Conservation (phyloP, 2,329 filamentous ascomycete species). For the Alternaria postmessia region DNA sequence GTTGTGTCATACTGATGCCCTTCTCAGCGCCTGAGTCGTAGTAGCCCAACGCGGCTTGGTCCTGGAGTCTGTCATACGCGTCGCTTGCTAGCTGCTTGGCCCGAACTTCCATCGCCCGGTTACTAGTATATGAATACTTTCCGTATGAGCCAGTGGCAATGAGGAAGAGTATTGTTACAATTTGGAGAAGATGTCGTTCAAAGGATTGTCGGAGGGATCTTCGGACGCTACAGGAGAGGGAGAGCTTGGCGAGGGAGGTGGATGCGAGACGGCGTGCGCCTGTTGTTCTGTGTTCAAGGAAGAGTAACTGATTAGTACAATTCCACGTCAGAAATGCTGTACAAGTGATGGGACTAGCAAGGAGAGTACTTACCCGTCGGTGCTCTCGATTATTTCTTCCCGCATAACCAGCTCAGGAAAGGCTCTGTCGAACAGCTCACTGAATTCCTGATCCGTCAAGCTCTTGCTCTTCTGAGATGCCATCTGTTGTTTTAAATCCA, state of each 20-base stretch:
- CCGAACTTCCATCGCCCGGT: slow-evolving; percentile 71
- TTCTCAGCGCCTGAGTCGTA: slow-evolving; percentile 71
- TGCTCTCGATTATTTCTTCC: slow-evolving; percentile 67
- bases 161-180: slow-evolving; percentile 69
- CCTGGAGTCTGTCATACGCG: slow-evolving; percentile 83
- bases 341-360: slow-evolving; percentile 31
- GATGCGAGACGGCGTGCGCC: slow-evolving; percentile 74
- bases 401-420: slow-evolving; percentile 73
- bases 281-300: slow-evolving; percentile 75
- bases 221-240: slow-evolving; percentile 81
- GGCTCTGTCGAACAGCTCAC: slow-evolving; percentile 81
- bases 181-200: slow-evolving; percentile 86
- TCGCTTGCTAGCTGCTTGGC: slow-evolving; percentile 84
- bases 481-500: slow-evolving; percentile 79
- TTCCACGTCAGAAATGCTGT: slow-evolving; percentile 38
- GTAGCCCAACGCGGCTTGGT: slow-evolving; percentile 82
- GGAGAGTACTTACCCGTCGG: slow-evolving; percentile 63
- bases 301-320: slow-evolving; percentile 85
- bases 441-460: slow-evolving; percentile 88
- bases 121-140: slow-evolving; percentile 68
- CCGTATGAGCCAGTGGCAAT: slow-evolving; percentile 63
- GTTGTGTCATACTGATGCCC: slow-evolving; percentile 85
- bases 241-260: slow-evolving; percentile 89
- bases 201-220: slow-evolving; percentile 79
- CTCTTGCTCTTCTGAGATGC: slow-evolving; percentile 79